A percentile compares a stretch with the other conserved stretches of the same genome.
Evolutionary conservation across 176 grass and related monocot species (phyloP).

Genomic region (Poa pratensis): DNA sequence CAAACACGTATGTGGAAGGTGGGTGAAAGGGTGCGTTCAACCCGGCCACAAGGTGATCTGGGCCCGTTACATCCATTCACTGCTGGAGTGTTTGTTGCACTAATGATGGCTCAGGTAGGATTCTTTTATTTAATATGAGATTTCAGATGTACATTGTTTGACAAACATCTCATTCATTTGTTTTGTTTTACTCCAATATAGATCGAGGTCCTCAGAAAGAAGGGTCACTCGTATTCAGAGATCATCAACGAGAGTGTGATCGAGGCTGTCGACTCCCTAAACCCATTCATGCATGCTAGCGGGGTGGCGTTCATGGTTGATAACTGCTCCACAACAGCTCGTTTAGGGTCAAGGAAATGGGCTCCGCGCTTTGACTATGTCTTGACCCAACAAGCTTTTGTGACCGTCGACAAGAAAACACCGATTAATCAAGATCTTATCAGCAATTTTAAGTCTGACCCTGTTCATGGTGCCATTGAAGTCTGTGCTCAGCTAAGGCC

Average conservation of each 20-base stretch:
- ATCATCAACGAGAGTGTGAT: constrained; percentile 95
- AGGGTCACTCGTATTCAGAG: constrained; percentile 80
- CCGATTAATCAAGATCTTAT: constrained; percentile 85
- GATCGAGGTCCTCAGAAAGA: constrained; percentile 86
- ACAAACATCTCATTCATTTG: constrained; percentile 2
- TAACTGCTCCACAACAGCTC: constrained; percentile 90
- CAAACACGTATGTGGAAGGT: constrained; percentile 89
- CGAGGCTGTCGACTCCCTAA: constrained; percentile 85
- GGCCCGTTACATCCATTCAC: constrained; percentile 57
- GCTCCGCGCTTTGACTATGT: constrained; percentile 87
- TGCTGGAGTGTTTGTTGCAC: constrained; percentile 68
- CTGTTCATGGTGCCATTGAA: constrained; percentile 76
- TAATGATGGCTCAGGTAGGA: constrained; percentile 90
- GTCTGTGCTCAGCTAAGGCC: constrained; percentile 82
- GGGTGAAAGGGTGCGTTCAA: constrained; percentile 65
- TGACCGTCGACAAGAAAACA: constrained; percentile 62
- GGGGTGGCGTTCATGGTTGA: constrained; percentile 98
- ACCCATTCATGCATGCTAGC: constrained; percentile 95
- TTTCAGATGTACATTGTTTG: neutral
- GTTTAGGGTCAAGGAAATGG: constrained; percentile 91
- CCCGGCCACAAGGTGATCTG: constrained; percentile 54
- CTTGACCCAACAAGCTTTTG: constrained; percentile 88
- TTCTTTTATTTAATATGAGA: neutral
- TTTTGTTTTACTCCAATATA: constrained; percentile 23
- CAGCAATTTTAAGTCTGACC: constrained; percentile 84